Percentiles rank a stretch among this genome's conserved stretches.
Conservation (phyloP, 2,329 filamentous ascomycete species). For the Penicillium concentricum region DNA sequence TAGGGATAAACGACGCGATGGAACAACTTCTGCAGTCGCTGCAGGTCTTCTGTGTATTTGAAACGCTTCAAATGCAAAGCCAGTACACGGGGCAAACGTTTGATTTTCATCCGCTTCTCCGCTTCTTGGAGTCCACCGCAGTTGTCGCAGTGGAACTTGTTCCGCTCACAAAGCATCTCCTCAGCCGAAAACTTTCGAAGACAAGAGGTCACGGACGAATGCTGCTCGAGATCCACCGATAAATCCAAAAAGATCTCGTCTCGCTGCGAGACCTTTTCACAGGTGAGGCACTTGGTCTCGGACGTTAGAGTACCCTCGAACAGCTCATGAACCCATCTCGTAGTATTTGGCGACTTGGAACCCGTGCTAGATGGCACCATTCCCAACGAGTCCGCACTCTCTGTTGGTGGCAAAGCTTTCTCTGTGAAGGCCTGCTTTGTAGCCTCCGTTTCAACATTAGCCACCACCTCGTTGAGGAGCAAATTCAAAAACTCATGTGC, state of each 20-base stretch:
- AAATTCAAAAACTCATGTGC: constrained; percentile 96
- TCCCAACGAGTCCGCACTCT: constrained; percentile 45
- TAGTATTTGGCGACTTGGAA: constrained; percentile 62
- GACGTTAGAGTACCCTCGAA: constrained; percentile 95
- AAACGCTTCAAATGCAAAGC: constrained; percentile 94
- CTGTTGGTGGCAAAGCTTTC: constrained; percentile 54
- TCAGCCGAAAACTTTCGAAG: constrained; percentile 94
- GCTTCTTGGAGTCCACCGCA: constrained; percentile 96
- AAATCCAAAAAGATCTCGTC: constrained; percentile 95
- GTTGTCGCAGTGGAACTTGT: constrained; percentile 98
- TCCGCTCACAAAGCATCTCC: constrained; percentile 96
- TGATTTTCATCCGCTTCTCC: constrained; percentile 99
- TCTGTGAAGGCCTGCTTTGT: constrained; percentile 33
- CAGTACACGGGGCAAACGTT: constrained; percentile 84
- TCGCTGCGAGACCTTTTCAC: constrained; percentile 89
- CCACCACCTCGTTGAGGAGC: constrained; percentile 91
- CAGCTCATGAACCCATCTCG: constrained; percentile 92
- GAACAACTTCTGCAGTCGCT: constrained; percentile 90
- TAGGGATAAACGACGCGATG: constrained; percentile 97
- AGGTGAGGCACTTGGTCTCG: constrained; percentile 93
- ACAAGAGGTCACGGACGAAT: constrained; percentile 94
- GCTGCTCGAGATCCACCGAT: constrained; percentile 91
- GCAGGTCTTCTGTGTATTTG: constrained; percentile 96
- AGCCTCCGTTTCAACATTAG: constrained; percentile 87
- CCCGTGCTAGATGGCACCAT: constrained; percentile 53